These are phyloP conservation scores for Picochlorum sp. DNA, from an alignment of 139 green algal genomes.

Conservation along the genomic window DNA sequence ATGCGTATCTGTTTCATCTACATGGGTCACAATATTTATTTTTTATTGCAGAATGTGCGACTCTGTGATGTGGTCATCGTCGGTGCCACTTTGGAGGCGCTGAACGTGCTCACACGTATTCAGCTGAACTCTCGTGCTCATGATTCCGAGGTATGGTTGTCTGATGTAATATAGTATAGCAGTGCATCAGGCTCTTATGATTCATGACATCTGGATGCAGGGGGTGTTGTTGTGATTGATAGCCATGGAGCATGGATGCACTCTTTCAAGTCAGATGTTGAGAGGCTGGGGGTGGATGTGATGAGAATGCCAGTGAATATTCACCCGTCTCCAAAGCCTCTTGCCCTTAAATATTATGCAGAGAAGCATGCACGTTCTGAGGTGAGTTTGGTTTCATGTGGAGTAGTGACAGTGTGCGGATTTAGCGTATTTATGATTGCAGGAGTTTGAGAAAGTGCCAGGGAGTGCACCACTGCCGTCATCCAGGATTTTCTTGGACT, in stretches of 20 bases:
- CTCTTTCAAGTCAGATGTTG: background rate
- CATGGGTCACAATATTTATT: no score
- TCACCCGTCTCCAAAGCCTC: slow-evolving; percentile 16
- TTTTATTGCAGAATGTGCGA: background rate
- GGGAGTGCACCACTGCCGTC: no score
- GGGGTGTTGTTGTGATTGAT: background rate
- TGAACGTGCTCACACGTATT: slow-evolving; percentile 8
- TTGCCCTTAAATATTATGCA: slow-evolving; percentile 15
- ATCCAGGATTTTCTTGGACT: no score
- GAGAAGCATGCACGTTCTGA: slow-evolving; percentile 1
- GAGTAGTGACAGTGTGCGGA: background rate
- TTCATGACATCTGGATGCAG: no score
- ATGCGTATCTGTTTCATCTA: no score
- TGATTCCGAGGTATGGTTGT: no score
- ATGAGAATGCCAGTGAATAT: slow-evolving; percentile 14
- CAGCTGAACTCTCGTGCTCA: no score
- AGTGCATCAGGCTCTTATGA: no score
- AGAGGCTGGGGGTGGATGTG: background rate
- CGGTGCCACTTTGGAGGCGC: slow-evolving; percentile 12
- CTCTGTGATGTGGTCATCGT: slow-evolving; percentile 18
- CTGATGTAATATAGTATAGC: no score
- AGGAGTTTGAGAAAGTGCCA: no score
- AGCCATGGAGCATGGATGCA: background rate
- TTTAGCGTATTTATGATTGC: background rate
- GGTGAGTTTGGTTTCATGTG: background rate